Conservation (phyloP, 2,329 filamentous ascomycete species). For the Alternaria infectoria region DNA sequence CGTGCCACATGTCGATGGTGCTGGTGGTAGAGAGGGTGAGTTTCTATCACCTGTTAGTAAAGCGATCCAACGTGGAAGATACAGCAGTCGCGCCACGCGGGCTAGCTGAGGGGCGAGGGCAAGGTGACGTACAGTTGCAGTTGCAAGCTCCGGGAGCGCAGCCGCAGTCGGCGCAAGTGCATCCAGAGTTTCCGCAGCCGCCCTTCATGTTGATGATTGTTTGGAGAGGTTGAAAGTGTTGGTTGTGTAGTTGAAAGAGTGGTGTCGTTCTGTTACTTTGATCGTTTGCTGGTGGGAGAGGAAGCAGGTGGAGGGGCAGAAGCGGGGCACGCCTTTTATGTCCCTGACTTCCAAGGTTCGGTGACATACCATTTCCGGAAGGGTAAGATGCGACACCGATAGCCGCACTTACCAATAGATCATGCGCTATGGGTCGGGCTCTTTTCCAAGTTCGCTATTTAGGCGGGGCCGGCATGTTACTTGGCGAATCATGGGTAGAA, state of each 20-base stretch:
- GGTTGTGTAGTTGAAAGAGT: constrained; percentile 5
- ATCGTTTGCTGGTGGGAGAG: constrained; percentile 13
- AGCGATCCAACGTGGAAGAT: not conserved
- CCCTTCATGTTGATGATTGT: constrained; percentile 36
- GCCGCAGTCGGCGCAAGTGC: constrained; percentile 44
- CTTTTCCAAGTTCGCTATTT: constrained; percentile 6
- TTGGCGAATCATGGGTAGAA: constrained; percentile 10
- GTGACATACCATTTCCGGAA: constrained; percentile 20
- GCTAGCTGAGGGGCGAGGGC: not conserved
- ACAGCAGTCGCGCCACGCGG: not conserved
- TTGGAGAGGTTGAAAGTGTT: constrained; percentile 10
- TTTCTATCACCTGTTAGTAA: not conserved
- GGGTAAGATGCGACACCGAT: constrained; percentile 17
- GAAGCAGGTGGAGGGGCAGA: constrained; percentile 15
- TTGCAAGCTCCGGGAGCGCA: constrained; percentile 42
- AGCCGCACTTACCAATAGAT: constrained; percentile 21
- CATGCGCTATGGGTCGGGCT: not conserved
- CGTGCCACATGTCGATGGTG: not conserved
- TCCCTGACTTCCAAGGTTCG: constrained; percentile 2
- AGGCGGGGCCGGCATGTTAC: constrained; percentile 5
- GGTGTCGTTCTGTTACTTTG: constrained; percentile 11
- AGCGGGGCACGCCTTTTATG: constrained; percentile 25
- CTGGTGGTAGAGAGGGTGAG: not conserved
- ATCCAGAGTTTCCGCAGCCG: constrained; percentile 43
- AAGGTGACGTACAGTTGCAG: constrained; percentile 27